Conservation (phyloP, 768 basidiomycete genomes). For the Pleurotus platypus region DNA sequence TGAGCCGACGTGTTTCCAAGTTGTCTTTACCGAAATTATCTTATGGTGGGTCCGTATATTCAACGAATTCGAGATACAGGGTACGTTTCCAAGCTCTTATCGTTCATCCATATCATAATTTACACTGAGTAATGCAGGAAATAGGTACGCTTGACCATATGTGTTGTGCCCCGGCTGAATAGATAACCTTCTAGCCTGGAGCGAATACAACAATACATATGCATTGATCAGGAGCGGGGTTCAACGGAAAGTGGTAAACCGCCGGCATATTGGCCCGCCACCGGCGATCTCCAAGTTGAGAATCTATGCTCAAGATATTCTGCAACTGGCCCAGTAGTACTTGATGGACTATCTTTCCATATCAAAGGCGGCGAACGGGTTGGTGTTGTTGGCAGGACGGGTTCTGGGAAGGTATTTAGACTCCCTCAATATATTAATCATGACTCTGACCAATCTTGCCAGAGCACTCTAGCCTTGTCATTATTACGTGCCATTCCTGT, state of each 20-base stretch:
- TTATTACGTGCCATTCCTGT: conserved; percentile 57
- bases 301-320: conserved; percentile 56
- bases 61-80: conserved; percentile 43
- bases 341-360: conserved; percentile 50
- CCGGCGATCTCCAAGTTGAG: conserved; percentile 50
- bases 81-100: conserved; percentile 20
- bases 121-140: conserved; percentile 16
- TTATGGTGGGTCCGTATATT: conserved; percentile 42
- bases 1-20: conserved; percentile 13
- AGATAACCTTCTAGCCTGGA: conserved; percentile 39
- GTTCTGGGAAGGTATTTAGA: conserved; percentile 35
- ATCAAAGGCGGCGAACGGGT: conserved; percentile 55
- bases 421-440: not conserved
- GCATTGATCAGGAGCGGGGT: conserved; percentile 54
- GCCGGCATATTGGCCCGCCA: conserved; percentile 66
- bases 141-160: conserved; percentile 17
- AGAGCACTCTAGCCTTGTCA: conserved; percentile 57
- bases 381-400: conserved; percentile 47
- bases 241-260: conserved; percentile 39
- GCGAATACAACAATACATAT: conserved; percentile 65
- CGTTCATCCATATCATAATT: conserved; percentile 10
- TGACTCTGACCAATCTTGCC: not conserved
- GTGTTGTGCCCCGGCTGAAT: not conserved
- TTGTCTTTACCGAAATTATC: conserved; percentile 54
- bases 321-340: conserved; percentile 47